These are phyloP conservation scores for Leccinum solheimii DNA, from an alignment of 1,284 basidiomycete genomes.

Conservation along the genomic window DNA sequence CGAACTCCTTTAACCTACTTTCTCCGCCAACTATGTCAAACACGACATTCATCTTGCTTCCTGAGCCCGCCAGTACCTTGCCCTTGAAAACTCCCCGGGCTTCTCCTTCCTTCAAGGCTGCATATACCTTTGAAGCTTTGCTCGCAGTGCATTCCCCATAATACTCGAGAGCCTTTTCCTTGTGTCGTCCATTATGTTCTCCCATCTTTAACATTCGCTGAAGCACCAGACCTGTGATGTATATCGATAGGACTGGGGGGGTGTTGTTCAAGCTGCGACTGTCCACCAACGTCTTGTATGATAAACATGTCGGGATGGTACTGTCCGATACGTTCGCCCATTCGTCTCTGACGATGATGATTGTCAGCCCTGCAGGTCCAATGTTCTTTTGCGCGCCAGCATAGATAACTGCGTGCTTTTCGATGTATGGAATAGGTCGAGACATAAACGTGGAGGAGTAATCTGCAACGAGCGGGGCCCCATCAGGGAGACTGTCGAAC, in stretches of 20 bases:
- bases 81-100: conserved; percentile 63
- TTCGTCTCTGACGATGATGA: conserved; percentile 92
- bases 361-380: conserved; percentile 91
- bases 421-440: conserved; percentile 85
- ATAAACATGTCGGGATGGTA: conserved; percentile 78
- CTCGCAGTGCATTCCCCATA: conserved; percentile 67
- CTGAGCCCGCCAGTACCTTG: conserved; percentile 70
- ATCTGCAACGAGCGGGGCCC: conserved; percentile 85
- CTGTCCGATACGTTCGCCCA: conserved; percentile 69
- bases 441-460: conserved; percentile 98
- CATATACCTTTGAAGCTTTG: conserved; percentile 80
- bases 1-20: conserved; percentile 69
- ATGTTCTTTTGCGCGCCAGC: conserved; percentile 99
- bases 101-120: conserved; percentile 69
- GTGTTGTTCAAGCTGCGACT: conserved; percentile 89
- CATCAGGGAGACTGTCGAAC: conserved; percentile 70
- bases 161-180: conserved; percentile 69
- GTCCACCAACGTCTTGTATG: conserved; percentile 86
- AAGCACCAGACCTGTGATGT: conserved; percentile 88
- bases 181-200: conserved; percentile 17
- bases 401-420: conserved; percentile 90
- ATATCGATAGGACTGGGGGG: conserved; percentile 90
- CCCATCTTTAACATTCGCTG: conserved; percentile 55
- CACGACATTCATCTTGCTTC: conserved; percentile 93
- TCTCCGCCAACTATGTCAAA: conserved; percentile 76